phyloP scores from a whole-genome alignment of 2,329 filamentous ascomycete species.

The Biscogniauxia mediterranea region DNA sequence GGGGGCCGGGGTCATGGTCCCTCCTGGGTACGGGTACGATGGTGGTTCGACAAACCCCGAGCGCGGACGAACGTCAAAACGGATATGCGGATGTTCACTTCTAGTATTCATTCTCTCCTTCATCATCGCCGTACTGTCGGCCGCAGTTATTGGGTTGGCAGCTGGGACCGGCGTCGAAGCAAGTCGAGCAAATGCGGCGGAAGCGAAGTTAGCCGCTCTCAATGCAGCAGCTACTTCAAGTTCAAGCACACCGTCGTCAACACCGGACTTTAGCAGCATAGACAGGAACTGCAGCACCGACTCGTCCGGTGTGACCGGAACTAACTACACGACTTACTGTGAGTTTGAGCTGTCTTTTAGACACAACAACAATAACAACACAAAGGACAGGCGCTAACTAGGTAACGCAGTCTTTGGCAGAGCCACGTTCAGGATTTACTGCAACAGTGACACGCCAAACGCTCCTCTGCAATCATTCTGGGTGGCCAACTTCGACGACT shows the following conservation, averaged over 20 bases:
- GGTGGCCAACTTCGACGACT: constrained; percentile 41
- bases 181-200: constrained; percentile 38
- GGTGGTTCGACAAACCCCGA: constrained; percentile 13
- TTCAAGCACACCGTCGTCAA: constrained; percentile 19
- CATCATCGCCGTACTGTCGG: constrained; percentile 40
- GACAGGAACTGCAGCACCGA: constrained; percentile 41
- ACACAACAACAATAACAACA: neutral
- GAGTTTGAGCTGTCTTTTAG: constrained; percentile 15
- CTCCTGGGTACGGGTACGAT: constrained; percentile 21
- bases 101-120: constrained; percentile 41
- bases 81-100: constrained; percentile 37
- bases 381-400: constrained; percentile 10
- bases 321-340: constrained; percentile 41
- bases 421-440: constrained; percentile 41
- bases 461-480: constrained; percentile 41
- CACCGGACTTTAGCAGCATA: constrained; percentile 31
- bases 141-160: constrained; percentile 43
- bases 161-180: constrained; percentile 43
- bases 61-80: constrained; percentile 13
- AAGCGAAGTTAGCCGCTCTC: constrained; percentile 32
- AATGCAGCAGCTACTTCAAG: constrained; percentile 24
- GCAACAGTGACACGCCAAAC: constrained; percentile 42
- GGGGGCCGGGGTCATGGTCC: constrained; percentile 7
- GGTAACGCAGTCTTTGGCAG: constrained; percentile 35
- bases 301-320: constrained; percentile 36